Evolutionary conservation across 306 rosid species (phyloP).

Genomic region (Ammopiptanthus mongolicus): DNA sequence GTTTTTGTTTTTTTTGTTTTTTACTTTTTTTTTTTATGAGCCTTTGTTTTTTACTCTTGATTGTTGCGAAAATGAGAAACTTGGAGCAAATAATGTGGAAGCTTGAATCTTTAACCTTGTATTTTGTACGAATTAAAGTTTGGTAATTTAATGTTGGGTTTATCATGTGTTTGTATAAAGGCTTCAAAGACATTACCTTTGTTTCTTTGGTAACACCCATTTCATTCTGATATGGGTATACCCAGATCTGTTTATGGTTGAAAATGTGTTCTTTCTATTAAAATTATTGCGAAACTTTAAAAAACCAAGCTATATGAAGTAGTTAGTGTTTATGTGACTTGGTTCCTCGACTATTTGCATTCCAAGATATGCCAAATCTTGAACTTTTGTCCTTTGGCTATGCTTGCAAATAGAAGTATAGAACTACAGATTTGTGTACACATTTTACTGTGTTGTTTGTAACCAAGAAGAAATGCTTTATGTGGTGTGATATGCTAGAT

Average conservation of each 20-base stretch:
- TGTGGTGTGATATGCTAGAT: background rate
- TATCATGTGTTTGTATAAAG: background rate
- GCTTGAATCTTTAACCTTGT: background rate
- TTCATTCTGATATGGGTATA: background rate
- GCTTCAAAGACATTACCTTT: background rate
- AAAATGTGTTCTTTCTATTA: conserved; percentile 16
- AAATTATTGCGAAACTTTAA: background rate
- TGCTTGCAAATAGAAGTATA: background rate
- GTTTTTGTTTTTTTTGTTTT: background rate
- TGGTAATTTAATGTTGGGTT: conserved; percentile 3
- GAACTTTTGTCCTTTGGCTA: background rate
- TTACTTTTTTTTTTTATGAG: too few species aligned
- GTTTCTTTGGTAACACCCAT: background rate
- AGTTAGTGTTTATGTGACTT: background rate
- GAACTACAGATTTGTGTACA: conserved; percentile 22
- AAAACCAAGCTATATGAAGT: background rate
- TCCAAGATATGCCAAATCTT: background rate
- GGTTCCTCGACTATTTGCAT: background rate
- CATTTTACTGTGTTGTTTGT: background rate
- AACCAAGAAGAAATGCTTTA: background rate
- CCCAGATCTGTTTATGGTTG: background rate
- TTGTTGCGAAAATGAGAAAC: conserved; percentile 19
- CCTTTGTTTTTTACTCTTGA: conserved; percentile 6
- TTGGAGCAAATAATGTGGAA: background rate
- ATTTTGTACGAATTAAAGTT: background rate